These are phyloP conservation scores for Microdochium bolleyi DNA, from an alignment of 2,329 filamentous ascomycete species.

Conservation along the genomic window DNA sequence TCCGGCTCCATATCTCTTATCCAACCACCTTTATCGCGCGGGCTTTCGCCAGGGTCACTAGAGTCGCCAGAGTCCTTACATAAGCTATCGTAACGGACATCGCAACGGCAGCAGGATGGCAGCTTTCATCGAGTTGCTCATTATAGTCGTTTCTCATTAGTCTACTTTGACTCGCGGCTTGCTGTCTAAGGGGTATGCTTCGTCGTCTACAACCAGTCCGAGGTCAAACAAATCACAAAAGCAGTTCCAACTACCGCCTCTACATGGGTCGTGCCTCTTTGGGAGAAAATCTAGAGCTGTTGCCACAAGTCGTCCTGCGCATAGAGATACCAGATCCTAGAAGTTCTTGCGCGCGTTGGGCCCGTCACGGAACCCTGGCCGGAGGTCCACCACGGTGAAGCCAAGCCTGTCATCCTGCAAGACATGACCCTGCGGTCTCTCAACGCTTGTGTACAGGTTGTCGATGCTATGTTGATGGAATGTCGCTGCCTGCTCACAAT, in stretches of 20 bases:
- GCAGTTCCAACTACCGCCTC: background rate
- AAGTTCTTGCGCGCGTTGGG: conserved; percentile 14
- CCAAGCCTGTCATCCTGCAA: conserved; percentile 59
- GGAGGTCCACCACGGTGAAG: conserved; percentile 48
- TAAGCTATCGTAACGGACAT: background rate
- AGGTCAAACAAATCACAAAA: background rate
- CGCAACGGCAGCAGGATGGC: too few relatives aligned
- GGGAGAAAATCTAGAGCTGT: background rate
- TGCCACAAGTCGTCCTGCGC: background rate
- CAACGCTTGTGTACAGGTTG: conserved; percentile 72
- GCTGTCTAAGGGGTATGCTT: background rate
- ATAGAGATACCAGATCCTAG: conserved; percentile 8
- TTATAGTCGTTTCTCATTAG: background rate
- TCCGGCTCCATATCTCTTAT: background rate
- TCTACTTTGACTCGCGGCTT: background rate
- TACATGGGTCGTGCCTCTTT: background rate
- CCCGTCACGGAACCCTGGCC: conserved; percentile 21
- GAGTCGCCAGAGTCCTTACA: background rate
- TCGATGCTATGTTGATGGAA: conserved; percentile 69
- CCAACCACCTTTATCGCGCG: background rate
- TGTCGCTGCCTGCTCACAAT: conserved; percentile 67
- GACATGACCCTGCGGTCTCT: conserved; percentile 59
- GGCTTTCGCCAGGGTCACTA: background rate
- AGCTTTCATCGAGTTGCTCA: background rate
- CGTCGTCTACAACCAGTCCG: background rate